These are phyloP conservation scores for Cutaneotrichosporon dermatis DNA, from an alignment of 1,284 basidiomycete genomes.

Conservation along the genomic window DNA sequence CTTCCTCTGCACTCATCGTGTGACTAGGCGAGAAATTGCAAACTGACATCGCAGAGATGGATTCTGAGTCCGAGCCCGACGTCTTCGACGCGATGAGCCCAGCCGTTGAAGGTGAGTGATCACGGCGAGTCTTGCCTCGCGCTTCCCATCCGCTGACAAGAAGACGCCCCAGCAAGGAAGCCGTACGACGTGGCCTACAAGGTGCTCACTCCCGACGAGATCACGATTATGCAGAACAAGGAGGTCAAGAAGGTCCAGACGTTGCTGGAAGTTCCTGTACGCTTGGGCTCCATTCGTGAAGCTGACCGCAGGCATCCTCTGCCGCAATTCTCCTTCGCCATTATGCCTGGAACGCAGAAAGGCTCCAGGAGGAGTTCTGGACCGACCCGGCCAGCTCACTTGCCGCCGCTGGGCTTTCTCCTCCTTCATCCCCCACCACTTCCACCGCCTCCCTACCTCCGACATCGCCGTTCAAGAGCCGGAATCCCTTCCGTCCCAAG, in stretches of 20 bases:
- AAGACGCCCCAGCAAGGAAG: conserved; percentile 40
- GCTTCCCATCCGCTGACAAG: too few relatives aligned
- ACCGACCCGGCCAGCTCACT: conserved; percentile 71
- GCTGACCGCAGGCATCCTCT: conserved; percentile 48
- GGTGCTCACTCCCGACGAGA: conserved; percentile 66
- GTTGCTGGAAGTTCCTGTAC: conserved; percentile 77
- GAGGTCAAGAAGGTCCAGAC: conserved; percentile 79
- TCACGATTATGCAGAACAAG: conserved; percentile 68
- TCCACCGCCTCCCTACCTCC: conserved; percentile 30
- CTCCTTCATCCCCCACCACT: conserved; percentile 41
- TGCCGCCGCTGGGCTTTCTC: conserved; percentile 62
- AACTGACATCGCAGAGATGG: conserved; percentile 17
- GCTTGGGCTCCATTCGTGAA: conserved; percentile 42
- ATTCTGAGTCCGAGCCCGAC: conserved; percentile 39
- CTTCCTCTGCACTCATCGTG: neutral
- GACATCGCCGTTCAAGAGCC: conserved; percentile 31
- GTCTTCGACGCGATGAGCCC: conserved; percentile 45
- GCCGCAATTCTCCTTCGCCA: conserved; percentile 79
- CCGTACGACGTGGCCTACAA: conserved; percentile 52
- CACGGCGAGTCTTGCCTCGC: too few relatives aligned
- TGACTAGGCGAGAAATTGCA: neutral
- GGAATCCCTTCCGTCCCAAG: conserved; percentile 12
- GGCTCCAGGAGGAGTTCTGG: conserved; percentile 92
- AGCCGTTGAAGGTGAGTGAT: conserved; percentile 36
- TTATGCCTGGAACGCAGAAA: conserved; percentile 93